Conservation (phyloP, 2,329 filamentous ascomycete genomes). For the Diaporthe sp. region DNA sequence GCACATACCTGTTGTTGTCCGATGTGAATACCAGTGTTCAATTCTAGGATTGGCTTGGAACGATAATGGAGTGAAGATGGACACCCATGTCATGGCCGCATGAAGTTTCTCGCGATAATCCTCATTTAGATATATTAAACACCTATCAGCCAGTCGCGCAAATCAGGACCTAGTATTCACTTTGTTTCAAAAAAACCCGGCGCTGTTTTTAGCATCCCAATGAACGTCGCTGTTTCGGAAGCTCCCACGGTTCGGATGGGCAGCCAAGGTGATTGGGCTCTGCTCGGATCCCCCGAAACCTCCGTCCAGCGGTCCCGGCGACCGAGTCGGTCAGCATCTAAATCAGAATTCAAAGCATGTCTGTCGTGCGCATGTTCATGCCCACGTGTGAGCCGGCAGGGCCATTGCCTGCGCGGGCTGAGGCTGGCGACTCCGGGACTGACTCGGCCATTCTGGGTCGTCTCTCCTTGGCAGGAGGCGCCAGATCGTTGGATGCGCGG, state of each 20-base stretch:
- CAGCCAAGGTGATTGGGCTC: slow-evolving; percentile 4
- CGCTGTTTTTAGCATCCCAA: neutral
- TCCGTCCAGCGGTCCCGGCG: neutral
- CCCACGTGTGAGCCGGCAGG: slow-evolving; percentile 17
- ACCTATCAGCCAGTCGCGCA: neutral
- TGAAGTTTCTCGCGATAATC: slow-evolving; percentile 14
- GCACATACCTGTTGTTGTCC: neutral
- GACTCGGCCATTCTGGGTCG: slow-evolving; percentile 21
- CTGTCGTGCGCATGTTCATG: neutral
- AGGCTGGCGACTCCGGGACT: slow-evolving; percentile 1
- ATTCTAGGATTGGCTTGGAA: neutral
- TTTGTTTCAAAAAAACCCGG: neutral
- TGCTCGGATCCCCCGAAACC: slow-evolving; percentile 18
- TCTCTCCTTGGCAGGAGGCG: slow-evolving; percentile 17
- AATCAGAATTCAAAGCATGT: neutral
- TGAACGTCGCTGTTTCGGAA: slow-evolving; percentile 18
- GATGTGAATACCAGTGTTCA: neutral
- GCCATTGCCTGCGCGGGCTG: neutral
- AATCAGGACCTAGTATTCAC: neutral
- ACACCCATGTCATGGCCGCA: neutral
- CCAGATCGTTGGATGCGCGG: slow-evolving; percentile 6
- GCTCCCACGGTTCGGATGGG: neutral
- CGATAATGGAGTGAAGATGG: neutral
- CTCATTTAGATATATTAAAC: neutral
- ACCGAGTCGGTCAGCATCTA: slow-evolving; percentile 28